Evolutionary conservation across 148 eudicot genomes (phyloP).

Genomic region (Fallopia convolvulus): DNA sequence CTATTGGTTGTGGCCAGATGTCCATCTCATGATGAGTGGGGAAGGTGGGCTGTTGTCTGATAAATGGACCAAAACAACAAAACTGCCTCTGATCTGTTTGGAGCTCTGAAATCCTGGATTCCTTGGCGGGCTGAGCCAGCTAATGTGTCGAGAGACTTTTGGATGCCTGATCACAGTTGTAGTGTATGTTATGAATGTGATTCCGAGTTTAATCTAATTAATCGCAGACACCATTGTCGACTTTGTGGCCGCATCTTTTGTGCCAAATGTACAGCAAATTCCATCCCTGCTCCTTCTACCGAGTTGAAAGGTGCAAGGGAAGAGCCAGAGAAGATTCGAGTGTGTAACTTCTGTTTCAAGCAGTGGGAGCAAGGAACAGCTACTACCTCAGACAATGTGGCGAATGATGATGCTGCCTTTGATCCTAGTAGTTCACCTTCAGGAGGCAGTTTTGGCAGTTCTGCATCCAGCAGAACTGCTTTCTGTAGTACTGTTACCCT

Average conservation of each 20-base stretch:
- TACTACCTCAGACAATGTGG: constrained; percentile 34
- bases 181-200: constrained; percentile 96
- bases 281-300: constrained; percentile 46
- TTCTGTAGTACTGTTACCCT: constrained; percentile 49
- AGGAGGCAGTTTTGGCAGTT: constrained; percentile 45
- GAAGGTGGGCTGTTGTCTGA: constrained; percentile 28
- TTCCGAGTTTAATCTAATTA: constrained; percentile 63
- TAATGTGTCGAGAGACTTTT: constrained; percentile 79
- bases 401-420: constrained; percentile 23
- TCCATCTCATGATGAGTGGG: constrained; percentile 64
- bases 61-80: constrained; percentile 59
- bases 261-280: constrained; percentile 78
- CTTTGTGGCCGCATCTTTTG: constrained; percentile 90
- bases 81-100: constrained; percentile 34
- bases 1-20: constrained; percentile 56
- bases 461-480: constrained; percentile 54
- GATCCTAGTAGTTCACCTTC: constrained; percentile 42
- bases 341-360: constrained; percentile 81
- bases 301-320: constrained; percentile 28
- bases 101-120: constrained; percentile 63
- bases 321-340: constrained; percentile 72
- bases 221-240: constrained; percentile 94
- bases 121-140: constrained; percentile 58
- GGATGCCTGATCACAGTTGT: constrained; percentile 98
- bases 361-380: constrained; percentile 64